phyloP scores from a whole-genome alignment of 2,329 filamentous ascomycete genomes.

The Alternaria gansuensis region DNA sequence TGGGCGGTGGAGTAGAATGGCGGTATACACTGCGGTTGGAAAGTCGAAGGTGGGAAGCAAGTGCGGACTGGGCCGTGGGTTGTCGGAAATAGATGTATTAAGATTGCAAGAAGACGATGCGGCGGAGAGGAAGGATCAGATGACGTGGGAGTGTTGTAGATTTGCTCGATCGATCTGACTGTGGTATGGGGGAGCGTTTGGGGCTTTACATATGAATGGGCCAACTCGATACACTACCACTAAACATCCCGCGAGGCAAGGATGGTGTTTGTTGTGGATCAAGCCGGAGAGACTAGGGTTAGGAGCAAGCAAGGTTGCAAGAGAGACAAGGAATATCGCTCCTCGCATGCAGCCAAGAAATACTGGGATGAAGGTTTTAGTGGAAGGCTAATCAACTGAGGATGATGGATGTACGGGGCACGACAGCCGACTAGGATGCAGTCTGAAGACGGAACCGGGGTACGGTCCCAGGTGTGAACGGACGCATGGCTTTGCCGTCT shows the following conservation, averaged over 20 bases:
- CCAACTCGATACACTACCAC: constrained; percentile 35
- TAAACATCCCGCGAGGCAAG: constrained; percentile 46
- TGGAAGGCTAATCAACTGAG: constrained; percentile 39
- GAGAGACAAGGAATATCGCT: constrained; percentile 43
- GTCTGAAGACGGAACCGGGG: constrained; percentile 41
- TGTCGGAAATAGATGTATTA: constrained; percentile 35
- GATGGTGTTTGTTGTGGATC: constrained; percentile 49
- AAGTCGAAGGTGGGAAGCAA: constrained; percentile 31
- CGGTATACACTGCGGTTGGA: constrained; percentile 26
- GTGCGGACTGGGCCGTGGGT: constrained; percentile 38
- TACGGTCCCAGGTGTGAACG: constrained; percentile 40
- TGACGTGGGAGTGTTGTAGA: constrained; percentile 47
- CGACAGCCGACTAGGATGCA: constrained; percentile 42
- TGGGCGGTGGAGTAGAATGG: constrained; percentile 34
- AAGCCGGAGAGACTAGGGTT: constrained; percentile 39
- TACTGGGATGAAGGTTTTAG: constrained; percentile 47
- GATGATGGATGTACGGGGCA: constrained; percentile 36
- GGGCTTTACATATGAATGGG: constrained; percentile 50
- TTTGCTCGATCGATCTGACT: constrained; percentile 36
- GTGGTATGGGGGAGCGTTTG: constrained; percentile 43
- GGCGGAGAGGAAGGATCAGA: constrained; percentile 30
- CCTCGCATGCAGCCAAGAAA: constrained; percentile 48
- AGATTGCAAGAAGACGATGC: constrained; percentile 30
- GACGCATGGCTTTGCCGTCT: constrained; percentile 44
- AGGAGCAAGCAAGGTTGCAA: constrained; percentile 46